These are phyloP conservation scores for Alternaria triticina DNA, from an alignment of 2,329 filamentous ascomycete species.

Conservation along the genomic window DNA sequence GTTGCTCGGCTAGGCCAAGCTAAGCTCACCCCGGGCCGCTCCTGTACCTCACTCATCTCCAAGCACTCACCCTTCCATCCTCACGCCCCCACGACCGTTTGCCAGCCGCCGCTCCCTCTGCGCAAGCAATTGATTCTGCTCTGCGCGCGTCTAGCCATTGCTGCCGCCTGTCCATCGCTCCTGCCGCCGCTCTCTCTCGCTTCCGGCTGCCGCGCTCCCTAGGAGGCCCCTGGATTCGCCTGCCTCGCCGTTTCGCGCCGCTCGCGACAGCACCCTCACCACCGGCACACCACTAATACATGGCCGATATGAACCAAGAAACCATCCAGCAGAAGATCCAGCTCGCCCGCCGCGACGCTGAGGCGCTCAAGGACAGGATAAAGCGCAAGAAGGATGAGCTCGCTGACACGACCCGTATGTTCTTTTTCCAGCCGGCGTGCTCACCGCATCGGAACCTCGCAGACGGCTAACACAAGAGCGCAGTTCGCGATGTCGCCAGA, in stretches of 20 bases:
- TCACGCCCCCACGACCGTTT: constrained; percentile 19
- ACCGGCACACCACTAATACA: constrained; percentile 22
- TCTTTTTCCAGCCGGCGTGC: constrained; percentile 6
- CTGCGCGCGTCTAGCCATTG: constrained; percentile 36
- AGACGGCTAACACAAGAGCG: constrained; percentile 32
- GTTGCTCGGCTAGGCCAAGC: constrained; percentile 41
- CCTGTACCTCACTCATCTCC: constrained; percentile 40
- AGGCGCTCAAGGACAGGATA: constrained; percentile 97
- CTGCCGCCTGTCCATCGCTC: constrained; percentile 15
- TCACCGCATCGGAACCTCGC: not conserved
- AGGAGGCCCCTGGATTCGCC: constrained; percentile 45
- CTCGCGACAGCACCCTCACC: constrained; percentile 17
- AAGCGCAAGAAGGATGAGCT: constrained; percentile 99
- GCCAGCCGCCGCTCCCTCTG: constrained; percentile 9
- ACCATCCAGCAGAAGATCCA: constrained; percentile 73
- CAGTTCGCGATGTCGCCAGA: constrained; percentile 91
- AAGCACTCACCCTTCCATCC: constrained; percentile 29
- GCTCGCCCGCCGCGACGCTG: constrained; percentile 95
- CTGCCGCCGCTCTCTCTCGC: constrained; percentile 23
- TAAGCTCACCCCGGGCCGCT: constrained; percentile 30
- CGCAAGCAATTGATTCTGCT: constrained; percentile 40
- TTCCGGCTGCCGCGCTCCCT: constrained; percentile 37
- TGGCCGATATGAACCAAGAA: constrained; percentile 59
- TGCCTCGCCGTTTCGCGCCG: constrained; percentile 29
- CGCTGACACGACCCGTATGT: constrained; percentile 94